These are phyloP conservation scores for Acanthamoeba culbertsoni DNA, from an alignment of 208 protist genomes.

Conservation along the genomic window DNA sequence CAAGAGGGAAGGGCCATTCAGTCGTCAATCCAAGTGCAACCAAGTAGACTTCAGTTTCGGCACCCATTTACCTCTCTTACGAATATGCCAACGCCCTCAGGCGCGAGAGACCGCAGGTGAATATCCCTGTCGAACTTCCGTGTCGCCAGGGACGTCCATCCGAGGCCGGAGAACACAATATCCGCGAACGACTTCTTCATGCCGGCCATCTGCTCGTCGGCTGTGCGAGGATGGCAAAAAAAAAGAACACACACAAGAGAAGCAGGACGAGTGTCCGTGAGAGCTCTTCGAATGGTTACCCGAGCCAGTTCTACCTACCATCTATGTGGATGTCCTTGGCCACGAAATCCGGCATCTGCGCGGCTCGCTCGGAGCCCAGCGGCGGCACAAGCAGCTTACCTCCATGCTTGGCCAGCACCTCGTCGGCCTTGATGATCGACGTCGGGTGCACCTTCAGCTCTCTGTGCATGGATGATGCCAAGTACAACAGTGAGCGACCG, in stretches of 20 bases:
- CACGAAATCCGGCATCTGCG: neutral
- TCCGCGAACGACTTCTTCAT: constrained; percentile 60
- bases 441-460: constrained; percentile 26
- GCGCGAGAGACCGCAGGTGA: neutral
- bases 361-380: neutral
- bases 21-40: neutral
- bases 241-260: neutral
- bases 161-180: constrained; percentile 71
- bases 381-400: neutral
- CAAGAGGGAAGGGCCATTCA: neutral
- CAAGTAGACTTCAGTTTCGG: neutral
- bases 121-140: constrained; percentile 20
- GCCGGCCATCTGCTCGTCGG: neutral
- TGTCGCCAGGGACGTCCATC: constrained; percentile 43
- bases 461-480: neutral
- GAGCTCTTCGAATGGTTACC: neutral
- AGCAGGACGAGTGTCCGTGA: neutral
- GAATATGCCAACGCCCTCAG: constrained; percentile 37
- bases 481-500: neutral
- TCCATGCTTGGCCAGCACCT: neutral
- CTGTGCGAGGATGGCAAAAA: neutral
- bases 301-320: neutral
- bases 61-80: neutral
- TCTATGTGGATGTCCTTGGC: constrained; percentile 10
- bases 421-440: neutral